Percentiles rank a stretch among this genome's conserved stretches.
Conservation (phyloP, 345 rosid species). For the Salix purpurea region DNA sequence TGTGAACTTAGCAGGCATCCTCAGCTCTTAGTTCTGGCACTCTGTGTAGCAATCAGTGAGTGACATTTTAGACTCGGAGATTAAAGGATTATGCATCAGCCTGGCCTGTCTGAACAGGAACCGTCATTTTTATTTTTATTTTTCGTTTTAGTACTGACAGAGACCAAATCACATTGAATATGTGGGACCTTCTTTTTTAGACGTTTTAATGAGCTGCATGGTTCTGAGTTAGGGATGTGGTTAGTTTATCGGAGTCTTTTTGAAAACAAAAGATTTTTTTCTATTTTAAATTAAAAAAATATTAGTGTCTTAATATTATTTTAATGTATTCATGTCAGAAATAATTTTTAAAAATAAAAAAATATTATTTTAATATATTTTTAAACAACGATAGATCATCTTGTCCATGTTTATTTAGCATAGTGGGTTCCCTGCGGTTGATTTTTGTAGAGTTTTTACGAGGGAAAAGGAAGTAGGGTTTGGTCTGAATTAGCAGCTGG, state of each 20-base stretch:
- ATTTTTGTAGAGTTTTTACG: not conserved
- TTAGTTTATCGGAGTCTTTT: not conserved
- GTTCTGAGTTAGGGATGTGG: not conserved
- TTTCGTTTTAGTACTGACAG: not conserved
- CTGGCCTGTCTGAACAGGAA: not conserved
- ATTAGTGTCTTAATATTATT: no score
- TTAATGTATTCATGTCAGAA: no score
- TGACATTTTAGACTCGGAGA: conserved; percentile 1
- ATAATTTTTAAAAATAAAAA: no score
- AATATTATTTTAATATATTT: no score
- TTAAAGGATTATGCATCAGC: not conserved
- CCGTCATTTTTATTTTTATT: not conserved
- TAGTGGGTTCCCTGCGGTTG: not conserved
- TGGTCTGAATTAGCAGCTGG: not conserved
- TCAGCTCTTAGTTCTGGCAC: not conserved
- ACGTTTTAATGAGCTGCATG: not conserved
- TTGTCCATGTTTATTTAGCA: not conserved
- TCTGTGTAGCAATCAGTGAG: not conserved
- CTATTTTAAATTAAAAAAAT: no score
- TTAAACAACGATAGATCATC: not conserved
- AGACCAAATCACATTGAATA: no score
- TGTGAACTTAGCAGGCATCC: not conserved
- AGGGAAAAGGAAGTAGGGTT: not conserved
- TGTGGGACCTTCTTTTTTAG: not conserved
- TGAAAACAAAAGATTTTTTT: no score